Conservation (phyloP, 129 eudicot genomes). For the Cynara cardunculus region DNA sequence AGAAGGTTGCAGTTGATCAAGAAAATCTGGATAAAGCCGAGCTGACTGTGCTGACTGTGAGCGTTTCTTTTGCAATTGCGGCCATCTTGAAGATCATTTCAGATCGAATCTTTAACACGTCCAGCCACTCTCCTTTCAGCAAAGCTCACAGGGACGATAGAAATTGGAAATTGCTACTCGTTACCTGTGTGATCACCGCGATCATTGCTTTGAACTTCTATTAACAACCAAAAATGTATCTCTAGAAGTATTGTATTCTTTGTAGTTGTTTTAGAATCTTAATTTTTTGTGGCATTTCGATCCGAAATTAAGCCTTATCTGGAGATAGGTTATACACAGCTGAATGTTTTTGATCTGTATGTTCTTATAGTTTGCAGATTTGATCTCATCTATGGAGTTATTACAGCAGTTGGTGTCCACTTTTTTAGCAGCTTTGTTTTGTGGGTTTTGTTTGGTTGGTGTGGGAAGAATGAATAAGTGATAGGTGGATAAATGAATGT, state of each 20-base stretch:
- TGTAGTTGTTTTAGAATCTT: conserved; percentile 19
- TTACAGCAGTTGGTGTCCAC: neutral
- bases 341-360: neutral
- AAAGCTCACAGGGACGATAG: conserved; percentile 16
- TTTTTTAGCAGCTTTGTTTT: too few species aligned
- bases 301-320: neutral
- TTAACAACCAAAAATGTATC: conserved; percentile 6
- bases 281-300: neutral
- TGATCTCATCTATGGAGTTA: neutral
- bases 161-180: conserved; percentile 41
- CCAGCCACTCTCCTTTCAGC: conserved; percentile 12
- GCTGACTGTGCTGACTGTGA: conserved; percentile 53
- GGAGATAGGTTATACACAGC: conserved; percentile 5
- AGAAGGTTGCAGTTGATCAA: conserved; percentile 64
- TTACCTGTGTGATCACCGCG: conserved; percentile 34
- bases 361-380: neutral
- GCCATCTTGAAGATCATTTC: conserved; percentile 54
- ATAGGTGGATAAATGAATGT: too few species aligned
- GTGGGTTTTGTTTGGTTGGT: too few species aligned
- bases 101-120: conserved; percentile 25
- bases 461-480: too few species aligned
- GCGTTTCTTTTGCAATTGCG: conserved; percentile 49
- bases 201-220: conserved; percentile 24
- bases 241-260: conserved; percentile 14
- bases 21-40: conserved; percentile 65